Base-by-base conservation (phyloP, 257 asterid species). In the Nicotiana otophora region DNA sequence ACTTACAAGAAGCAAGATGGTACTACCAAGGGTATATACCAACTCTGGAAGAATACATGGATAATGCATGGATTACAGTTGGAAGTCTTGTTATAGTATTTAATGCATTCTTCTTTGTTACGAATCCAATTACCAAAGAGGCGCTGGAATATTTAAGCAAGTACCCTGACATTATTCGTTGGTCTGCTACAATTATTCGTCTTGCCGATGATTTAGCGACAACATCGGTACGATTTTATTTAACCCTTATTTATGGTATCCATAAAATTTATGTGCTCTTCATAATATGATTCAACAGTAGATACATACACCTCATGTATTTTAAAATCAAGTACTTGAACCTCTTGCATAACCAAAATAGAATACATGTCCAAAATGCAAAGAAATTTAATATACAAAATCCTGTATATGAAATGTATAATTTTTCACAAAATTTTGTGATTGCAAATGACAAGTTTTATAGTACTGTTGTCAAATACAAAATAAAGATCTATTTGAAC, bases 161-260 rank as follows among this genome's bases (percentile, higher is more conserved):
- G 2, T 78, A 87, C 74, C 91, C 81, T 36, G 36, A 86, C 12
- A 39, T 87, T 8, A 79, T 91, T 28, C 87, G 87, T 7, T 86
- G 57, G 11, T 58, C 93, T 1, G 54, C 84, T 1, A 85, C 66
- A 63, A 4, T 92, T 67, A 0, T 88, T 3, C 84, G 95, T 0
- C 84, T 93, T 5, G 77, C 84, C 0, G 80, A 93, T 69, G 98
- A 93, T 77, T 61, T 92, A 0, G 94, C 86, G 48, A 91, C 94
- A 4, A 86, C 92, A 0, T 67, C 33, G 84, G 91, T 92, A 82
- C 0, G 10, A 42, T 42, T 7, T 42, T 23, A 23, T 42, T 8
- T 42, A 42, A 42, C 26, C 26, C 26, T 23, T 23, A 23, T 23
- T 23, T 23, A 23, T 23, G 26, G 26, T 23, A 23, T 23, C 26